phyloP scores from a whole-genome alignment of 2,329 filamentous ascomycete genomes.

The Cytospora mali region DNA sequence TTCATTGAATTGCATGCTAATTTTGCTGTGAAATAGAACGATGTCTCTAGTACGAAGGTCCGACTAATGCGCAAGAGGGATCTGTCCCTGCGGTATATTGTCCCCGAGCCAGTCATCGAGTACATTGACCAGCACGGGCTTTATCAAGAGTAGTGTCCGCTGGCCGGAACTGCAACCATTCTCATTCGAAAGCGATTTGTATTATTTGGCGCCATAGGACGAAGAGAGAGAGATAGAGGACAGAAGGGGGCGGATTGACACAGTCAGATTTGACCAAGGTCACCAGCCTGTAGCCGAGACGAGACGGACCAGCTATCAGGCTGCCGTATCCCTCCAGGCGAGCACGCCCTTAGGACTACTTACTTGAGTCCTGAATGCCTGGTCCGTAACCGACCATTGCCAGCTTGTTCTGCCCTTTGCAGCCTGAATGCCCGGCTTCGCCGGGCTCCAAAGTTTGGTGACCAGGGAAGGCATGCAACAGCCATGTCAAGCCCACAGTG shows the following conservation, averaged over 20 bases:
- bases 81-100: slow-evolving; percentile 78
- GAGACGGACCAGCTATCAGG: neutral
- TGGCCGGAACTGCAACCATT: neutral
- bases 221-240: neutral
- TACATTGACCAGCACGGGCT: slow-evolving; percentile 71
- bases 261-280: neutral
- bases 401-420: neutral
- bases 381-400: neutral
- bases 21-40: slow-evolving; percentile 60
- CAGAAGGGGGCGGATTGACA: neutral
- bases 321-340: neutral
- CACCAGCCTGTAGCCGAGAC: neutral
- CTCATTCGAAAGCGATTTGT: slow-evolving; percentile 15
- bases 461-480: neutral
- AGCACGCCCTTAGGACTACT: neutral
- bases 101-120: slow-evolving; percentile 73
- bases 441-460: neutral
- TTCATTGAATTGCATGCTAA: neutral
- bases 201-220: neutral
- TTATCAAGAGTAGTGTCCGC: slow-evolving; percentile 53
- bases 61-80: slow-evolving; percentile 60
- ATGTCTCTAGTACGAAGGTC: slow-evolving; percentile 51
- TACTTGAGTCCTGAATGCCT: neutral
- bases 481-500: neutral
- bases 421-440: neutral